These are phyloP conservation scores for Monosporascus sp. DNA, from an alignment of 2,329 filamentous ascomycete species.

Conservation along the genomic window DNA sequence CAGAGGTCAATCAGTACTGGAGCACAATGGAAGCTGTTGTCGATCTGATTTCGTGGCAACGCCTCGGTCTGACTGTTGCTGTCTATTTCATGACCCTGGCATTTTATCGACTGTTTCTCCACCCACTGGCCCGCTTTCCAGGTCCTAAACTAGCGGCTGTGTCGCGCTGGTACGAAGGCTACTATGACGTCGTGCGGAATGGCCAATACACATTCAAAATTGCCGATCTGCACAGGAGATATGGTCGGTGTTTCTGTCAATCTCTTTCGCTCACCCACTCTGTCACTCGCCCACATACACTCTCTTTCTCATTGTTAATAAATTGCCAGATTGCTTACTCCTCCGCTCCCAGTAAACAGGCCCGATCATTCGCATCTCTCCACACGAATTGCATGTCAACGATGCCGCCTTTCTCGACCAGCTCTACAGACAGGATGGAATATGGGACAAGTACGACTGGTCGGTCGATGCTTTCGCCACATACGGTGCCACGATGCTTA, in stretches of 20 bases:
- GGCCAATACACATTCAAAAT: conserved; percentile 19
- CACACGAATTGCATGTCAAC: conserved; percentile 7
- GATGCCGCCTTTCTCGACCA: conserved; percentile 5
- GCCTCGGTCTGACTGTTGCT: background rate
- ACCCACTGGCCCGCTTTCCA: conserved; percentile 17
- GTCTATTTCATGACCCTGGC: conserved; percentile 1
- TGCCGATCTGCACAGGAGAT: conserved; percentile 17
- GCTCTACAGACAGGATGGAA: conserved; percentile 5
- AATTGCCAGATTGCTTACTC: background rate
- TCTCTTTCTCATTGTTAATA: no score
- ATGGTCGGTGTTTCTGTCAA: conserved; percentile 10
- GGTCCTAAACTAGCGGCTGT: conserved; percentile 17
- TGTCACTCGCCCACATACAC: background rate
- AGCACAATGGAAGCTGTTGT: no score
- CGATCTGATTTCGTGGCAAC: no score
- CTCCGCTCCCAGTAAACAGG: conserved; percentile 2
- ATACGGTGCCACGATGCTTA: background rate
- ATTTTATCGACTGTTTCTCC: conserved; percentile 15
- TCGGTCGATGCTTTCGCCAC: conserved; percentile 3
- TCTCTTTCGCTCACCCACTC: no score
- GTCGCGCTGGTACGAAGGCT: conserved; percentile 16
- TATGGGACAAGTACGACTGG: conserved; percentile 9
- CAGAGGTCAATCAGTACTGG: no score
- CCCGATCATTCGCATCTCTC: conserved; percentile 8
- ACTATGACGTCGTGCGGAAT: conserved; percentile 14